phyloP scores from a whole-genome alignment of 495 filamentous ascomycete genomes.

The Hyaloscypha variabilis region DNA sequence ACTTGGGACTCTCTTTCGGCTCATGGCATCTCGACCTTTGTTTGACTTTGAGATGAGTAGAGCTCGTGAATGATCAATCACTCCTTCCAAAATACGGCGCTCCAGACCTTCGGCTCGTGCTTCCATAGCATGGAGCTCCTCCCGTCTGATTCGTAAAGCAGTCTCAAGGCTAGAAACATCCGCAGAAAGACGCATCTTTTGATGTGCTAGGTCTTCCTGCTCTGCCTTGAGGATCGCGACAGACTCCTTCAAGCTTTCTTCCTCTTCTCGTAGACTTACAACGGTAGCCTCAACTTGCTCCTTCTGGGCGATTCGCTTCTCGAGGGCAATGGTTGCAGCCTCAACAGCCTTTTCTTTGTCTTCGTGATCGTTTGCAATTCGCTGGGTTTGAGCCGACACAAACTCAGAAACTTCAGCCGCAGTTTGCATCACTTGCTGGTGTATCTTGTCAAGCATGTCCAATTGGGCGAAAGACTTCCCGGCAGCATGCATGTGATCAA shows the following conservation, averaged over 20 bases:
- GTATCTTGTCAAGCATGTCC: conserved; percentile 84
- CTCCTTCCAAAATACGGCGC: conserved; percentile 88
- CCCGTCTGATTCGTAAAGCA: conserved; percentile 81
- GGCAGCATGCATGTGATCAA: conserved; percentile 64
- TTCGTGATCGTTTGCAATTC: conserved; percentile 78
- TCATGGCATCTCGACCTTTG: conserved; percentile 57
- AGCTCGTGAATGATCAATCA: conserved; percentile 91
- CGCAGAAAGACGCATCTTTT: conserved; percentile 76
- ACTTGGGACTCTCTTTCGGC: conserved; percentile 71
- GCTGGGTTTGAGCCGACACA: conserved; percentile 74
- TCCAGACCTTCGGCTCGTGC: conserved; percentile 83
- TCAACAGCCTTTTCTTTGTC: conserved; percentile 79
- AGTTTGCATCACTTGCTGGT: conserved; percentile 85
- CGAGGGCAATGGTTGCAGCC: conserved; percentile 78
- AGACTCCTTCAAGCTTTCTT: conserved; percentile 60
- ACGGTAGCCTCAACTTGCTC: conserved; percentile 78
- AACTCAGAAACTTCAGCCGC: conserved; percentile 86
- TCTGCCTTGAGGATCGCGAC: conserved; percentile 60
- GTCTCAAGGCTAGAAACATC: conserved; percentile 89
- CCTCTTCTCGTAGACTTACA: conserved; percentile 63
- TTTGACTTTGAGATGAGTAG: conserved; percentile 69
- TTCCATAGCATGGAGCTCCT: conserved; percentile 90
- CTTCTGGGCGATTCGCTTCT: conserved; percentile 75
- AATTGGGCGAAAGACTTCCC: conserved; percentile 61
- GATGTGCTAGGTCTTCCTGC: conserved; percentile 68